Evolutionary conservation across 192 early-diverging fungal species (phyloP).

Genomic region (Phlyctochytrium arcticum): DNA sequence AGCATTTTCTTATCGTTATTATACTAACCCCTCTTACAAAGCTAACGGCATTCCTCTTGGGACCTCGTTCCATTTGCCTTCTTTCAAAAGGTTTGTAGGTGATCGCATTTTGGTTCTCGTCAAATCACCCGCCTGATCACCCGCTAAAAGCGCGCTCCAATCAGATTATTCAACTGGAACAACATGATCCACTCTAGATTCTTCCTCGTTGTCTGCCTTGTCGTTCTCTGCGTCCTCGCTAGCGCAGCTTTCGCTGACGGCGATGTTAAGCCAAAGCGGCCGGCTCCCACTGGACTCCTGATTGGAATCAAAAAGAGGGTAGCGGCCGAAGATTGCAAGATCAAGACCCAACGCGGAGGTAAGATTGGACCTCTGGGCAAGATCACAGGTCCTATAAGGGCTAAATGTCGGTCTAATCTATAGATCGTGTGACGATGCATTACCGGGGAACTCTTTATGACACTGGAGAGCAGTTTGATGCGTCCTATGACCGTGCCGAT

Average conservation of each 20-base stretch:
- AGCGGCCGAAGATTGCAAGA: constrained; percentile 48
- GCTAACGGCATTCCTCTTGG: too few species aligned
- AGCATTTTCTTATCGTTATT: too few species aligned
- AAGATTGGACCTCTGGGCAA: not conserved
- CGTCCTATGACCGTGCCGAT: constrained; percentile 56
- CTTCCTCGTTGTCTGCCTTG: not conserved
- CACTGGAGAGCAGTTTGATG: constrained; percentile 68
- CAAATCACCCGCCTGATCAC: too few species aligned
- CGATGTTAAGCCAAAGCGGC: constrained; percentile 19
- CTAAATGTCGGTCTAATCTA: not conserved
- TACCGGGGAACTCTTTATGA: constrained; percentile 58
- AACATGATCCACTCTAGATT: not conserved
- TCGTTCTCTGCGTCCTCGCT: not conserved
- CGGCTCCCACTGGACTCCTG: constrained; percentile 40
- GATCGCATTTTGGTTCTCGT: too few species aligned
- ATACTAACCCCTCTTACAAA: too few species aligned
- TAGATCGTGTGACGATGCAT: constrained; percentile 51
- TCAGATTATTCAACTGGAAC: not conserved
- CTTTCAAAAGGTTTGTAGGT: too few species aligned
- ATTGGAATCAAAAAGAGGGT: constrained; percentile 55
- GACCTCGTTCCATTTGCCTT: too few species aligned
- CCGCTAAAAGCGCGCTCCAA: too few species aligned
- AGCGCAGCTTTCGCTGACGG: not conserved
- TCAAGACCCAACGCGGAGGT: constrained; percentile 39
- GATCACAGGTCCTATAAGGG: not conserved